phyloP scores from a whole-genome alignment of 192 early-diverging fungal genomes.

The Allomyces macrogynus region DNA sequence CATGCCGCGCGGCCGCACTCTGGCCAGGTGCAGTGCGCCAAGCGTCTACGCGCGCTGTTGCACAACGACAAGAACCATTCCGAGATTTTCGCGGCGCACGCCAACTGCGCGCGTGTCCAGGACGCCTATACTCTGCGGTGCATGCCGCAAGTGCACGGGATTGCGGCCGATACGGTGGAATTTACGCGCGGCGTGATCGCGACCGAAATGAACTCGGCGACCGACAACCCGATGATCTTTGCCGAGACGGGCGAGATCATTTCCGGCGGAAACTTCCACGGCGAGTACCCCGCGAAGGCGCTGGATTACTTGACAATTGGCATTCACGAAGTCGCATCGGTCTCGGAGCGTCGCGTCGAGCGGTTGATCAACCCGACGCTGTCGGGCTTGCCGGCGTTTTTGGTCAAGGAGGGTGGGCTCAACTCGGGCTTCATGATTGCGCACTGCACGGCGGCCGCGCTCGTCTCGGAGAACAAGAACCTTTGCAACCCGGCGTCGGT shows the following conservation, averaged over 20 bases:
- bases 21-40: conserved; percentile 6
- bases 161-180: conserved; percentile 4
- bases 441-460: conserved; percentile 9
- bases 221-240: conserved; percentile 12
- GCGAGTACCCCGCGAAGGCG: conserved; percentile 9
- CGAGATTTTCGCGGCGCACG: conserved; percentile 3
- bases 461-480: conserved; percentile 9
- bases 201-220: conserved; percentile 9
- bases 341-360: conserved; percentile 8
- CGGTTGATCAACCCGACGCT: conserved; percentile 6
- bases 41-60: conserved; percentile 1
- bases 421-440: conserved; percentile 11
- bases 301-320: conserved; percentile 10
- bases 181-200: conserved; percentile 4
- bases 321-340: conserved; percentile 7
- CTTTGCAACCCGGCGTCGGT: conserved; percentile 8
- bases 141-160: conserved; percentile 1
- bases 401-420: conserved; percentile 7
- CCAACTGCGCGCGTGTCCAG: conserved; percentile 5
- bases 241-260: conserved; percentile 7
- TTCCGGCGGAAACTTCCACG: conserved; percentile 10
- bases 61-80: neutral
- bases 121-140: conserved; percentile 7
- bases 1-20: conserved; percentile 7
- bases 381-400: conserved; percentile 6